Conservation (phyloP, 441 rosid genomes). For the Croton setiger region DNA sequence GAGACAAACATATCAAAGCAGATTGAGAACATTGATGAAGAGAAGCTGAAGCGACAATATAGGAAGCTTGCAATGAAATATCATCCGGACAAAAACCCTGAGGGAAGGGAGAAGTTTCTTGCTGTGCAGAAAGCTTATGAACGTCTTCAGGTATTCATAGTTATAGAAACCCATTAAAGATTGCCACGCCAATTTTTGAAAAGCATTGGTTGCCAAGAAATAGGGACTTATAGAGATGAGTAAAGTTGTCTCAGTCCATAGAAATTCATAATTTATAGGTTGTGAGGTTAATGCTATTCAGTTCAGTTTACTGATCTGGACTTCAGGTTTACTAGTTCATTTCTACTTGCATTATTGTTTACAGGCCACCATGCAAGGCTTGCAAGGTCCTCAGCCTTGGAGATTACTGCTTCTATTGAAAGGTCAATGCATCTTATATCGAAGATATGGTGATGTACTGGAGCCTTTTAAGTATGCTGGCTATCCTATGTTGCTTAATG, state of each 20-base stretch:
- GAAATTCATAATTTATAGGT: neutral
- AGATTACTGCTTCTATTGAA: constrained; percentile 92
- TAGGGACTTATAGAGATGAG: neutral
- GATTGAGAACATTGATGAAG: constrained; percentile 99
- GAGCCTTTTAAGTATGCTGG: constrained; percentile 99
- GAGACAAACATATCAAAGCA: constrained; percentile 71
- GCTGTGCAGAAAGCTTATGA: constrained; percentile 99
- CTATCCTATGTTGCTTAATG: constrained; percentile 98
- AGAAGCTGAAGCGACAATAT: constrained; percentile 96
- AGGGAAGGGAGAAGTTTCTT: constrained; percentile 98
- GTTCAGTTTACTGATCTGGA: neutral
- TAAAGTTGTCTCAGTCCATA: neutral
- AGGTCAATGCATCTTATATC: constrained; percentile 97
- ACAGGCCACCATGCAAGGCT: constrained; percentile 99
- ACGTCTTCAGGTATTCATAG: constrained; percentile 76
- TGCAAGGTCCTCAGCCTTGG: constrained; percentile 99
- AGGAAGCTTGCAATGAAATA: constrained; percentile 99
- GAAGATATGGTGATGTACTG: constrained; percentile 78
- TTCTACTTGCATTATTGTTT: constrained; percentile 22
- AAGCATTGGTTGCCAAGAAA: neutral
- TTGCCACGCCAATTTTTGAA: neutral
- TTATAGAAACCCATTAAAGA: neutral
- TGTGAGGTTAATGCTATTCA: neutral
- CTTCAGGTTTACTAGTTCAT: neutral
- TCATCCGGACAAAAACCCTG: constrained; percentile 99